Evolutionary conservation across 2,329 filamentous ascomycete species (phyloP), one percentile per base, ranked within the genome.

Genomic region (Clarireedia monteithiana): DNA sequence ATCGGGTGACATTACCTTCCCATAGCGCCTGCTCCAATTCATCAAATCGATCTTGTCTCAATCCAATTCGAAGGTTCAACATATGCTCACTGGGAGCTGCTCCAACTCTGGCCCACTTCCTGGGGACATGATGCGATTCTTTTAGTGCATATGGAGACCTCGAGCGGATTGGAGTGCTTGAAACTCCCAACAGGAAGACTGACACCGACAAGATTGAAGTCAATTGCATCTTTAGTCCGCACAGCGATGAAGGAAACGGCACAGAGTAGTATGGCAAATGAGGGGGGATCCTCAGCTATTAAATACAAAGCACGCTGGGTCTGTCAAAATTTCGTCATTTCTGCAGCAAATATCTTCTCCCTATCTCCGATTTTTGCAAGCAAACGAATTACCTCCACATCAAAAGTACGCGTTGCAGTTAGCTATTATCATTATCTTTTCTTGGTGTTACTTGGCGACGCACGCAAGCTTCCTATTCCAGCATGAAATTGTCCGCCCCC

Each of bases 81-180:
- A 50, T 7, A 42, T 50, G 34, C 10, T 39, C 30, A n/a, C 15
- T n/a, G 4, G 34, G 15, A 17, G 48, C 48, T 7, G 34, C n/a
- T n/a, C 48, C 30, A 14, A 50, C 4, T 50, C 23, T 24, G 12
- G 34, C 6, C 48, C 48, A 50, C n/a, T 40, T 38, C 23, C 36
- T 50, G 3, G 48, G 48, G 9, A 50, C 34, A 26, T 26, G 4
- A 42, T 50, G 48, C 23, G 30, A 26, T 42, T 50, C 48, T 40
- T 50, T 50, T 15, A 50, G 15, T 38, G 36, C 48, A 42, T 50
- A 50, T 10, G 48, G 14, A n/a, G 48, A 6, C 23, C 42, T 20
- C 12, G 70, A 62, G 44, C 63, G 62, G 20, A 74, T 63, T 5
- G 72, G 70, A 2, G 67, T 57, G 30, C 34, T 53, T 6, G 47